Conservation (phyloP, 352 stramenopile species). For the Blastocystis sp. region DNA sequence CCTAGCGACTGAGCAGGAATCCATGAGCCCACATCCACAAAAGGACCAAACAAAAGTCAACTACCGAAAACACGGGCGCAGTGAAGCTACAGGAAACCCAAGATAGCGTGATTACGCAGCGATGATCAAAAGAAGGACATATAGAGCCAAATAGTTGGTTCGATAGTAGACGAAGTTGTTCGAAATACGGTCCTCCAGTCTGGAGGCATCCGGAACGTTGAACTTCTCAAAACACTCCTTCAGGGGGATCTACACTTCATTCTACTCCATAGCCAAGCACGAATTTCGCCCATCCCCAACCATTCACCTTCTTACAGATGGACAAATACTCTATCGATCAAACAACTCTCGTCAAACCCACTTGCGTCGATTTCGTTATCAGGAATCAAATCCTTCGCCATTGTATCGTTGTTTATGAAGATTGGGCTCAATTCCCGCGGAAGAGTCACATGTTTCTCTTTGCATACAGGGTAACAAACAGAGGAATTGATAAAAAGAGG, state of each 20-base stretch:
- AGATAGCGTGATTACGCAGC: neutral
- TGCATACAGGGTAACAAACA: too few relatives aligned
- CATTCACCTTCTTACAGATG: neutral
- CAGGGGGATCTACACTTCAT: neutral
- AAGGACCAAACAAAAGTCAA: neutral
- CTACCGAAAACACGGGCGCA: neutral
- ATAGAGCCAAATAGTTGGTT: neutral
- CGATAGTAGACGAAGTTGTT: neutral
- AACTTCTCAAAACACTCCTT: neutral
- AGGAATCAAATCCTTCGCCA: slow-evolving; percentile 32
- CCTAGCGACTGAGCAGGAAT: neutral
- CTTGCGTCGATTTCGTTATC: slow-evolving; percentile 14
- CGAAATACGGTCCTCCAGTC: neutral
- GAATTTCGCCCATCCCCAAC: neutral
- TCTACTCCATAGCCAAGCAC: neutral
- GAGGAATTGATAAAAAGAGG: too few relatives aligned
- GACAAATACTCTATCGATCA: neutral
- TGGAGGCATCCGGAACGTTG: neutral
- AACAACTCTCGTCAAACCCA: neutral
- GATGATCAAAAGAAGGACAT: neutral
- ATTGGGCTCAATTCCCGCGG: too few relatives aligned
- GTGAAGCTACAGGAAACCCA: neutral
- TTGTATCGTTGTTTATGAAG: neutral
- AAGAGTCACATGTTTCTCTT: too few relatives aligned
- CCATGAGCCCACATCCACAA: neutral